Evolutionary conservation across 352 stramenopile genomes (phyloP).

Genomic region (Globisporangium alternatum): DNA sequence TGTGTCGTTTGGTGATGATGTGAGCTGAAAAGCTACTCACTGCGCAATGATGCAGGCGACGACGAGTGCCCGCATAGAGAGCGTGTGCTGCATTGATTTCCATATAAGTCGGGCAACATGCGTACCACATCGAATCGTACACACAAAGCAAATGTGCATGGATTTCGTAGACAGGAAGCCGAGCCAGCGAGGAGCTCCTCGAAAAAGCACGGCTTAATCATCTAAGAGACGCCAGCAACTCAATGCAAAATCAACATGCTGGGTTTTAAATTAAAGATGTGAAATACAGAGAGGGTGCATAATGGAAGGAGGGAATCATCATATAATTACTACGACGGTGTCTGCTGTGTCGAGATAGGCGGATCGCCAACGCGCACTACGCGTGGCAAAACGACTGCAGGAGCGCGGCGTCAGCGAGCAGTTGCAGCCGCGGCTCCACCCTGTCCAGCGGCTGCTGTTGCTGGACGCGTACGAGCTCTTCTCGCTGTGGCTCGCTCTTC

Average conservation of each 20-base stretch:
- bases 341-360: background rate
- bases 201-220: background rate
- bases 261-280: background rate
- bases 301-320: conserved; percentile 2
- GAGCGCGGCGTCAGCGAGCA: conserved; percentile 70
- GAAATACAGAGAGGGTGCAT: background rate
- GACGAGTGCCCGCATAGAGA: too few relatives aligned
- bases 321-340: conserved; percentile 6
- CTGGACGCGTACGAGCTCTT: conserved; percentile 8
- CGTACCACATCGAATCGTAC: too few relatives aligned
- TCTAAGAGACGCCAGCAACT: background rate
- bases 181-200: background rate
- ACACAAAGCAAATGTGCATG: too few relatives aligned
- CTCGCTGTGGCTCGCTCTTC: conserved; percentile 10
- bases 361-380: conserved; percentile 8
- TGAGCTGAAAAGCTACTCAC: too few relatives aligned
- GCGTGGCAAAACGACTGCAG: conserved; percentile 59
- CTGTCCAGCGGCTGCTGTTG: conserved; percentile 7
- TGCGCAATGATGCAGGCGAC: too few relatives aligned
- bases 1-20: too few relatives aligned
- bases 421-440: conserved; percentile 48
- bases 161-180: background rate
- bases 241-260: conserved; percentile 2
- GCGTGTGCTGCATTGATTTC: too few relatives aligned
- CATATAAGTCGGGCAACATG: too few relatives aligned